These are phyloP conservation scores for Penicillium griseofulvum DNA, from an alignment of 2,329 filamentous ascomycete genomes.

Conservation along the genomic window DNA sequence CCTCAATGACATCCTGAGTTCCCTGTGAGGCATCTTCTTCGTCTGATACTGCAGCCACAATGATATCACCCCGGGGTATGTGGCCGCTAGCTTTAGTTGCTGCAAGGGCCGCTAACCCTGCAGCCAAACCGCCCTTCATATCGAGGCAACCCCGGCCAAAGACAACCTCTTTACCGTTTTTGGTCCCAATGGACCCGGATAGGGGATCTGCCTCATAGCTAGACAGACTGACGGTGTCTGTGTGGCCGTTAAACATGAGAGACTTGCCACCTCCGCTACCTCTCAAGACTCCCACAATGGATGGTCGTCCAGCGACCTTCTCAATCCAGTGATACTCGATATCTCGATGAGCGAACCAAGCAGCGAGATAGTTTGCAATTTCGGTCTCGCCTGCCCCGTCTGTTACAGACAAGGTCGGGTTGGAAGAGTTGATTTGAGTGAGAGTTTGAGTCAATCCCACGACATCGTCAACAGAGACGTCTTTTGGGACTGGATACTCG, in stretches of 20 bases:
- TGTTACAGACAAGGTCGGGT: conserved; percentile 42
- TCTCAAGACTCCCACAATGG: conserved; percentile 49
- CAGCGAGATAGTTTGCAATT: conserved; percentile 48
- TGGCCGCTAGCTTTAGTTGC: conserved; percentile 34
- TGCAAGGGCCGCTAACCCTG: conserved; percentile 45
- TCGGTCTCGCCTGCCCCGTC: conserved; percentile 48
- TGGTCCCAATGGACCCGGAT: conserved; percentile 37
- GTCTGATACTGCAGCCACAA: conserved; percentile 55
- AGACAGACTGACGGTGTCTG: conserved; percentile 52
- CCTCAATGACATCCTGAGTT: conserved; percentile 50
- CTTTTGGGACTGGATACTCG: conserved; percentile 49
- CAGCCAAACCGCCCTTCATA: conserved; percentile 55
- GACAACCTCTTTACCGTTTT: conserved; percentile 37
- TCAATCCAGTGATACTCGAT: conserved; percentile 54
- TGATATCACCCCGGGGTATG: conserved; percentile 48
- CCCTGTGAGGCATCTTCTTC: conserved; percentile 54
- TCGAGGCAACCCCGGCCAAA: conserved; percentile 51
- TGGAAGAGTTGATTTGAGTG: conserved; percentile 52
- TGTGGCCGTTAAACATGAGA: conserved; percentile 55
- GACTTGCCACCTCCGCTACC: conserved; percentile 50
- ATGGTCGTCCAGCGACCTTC: conserved; percentile 48
- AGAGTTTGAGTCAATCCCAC: conserved; percentile 47
- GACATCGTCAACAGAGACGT: conserved; percentile 45
- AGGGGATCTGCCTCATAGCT: conserved; percentile 51
- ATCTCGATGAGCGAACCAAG: conserved; percentile 53